phyloP scores from a whole-genome alignment of 2,329 filamentous ascomycete species.

The Metarhizium humberi region DNA sequence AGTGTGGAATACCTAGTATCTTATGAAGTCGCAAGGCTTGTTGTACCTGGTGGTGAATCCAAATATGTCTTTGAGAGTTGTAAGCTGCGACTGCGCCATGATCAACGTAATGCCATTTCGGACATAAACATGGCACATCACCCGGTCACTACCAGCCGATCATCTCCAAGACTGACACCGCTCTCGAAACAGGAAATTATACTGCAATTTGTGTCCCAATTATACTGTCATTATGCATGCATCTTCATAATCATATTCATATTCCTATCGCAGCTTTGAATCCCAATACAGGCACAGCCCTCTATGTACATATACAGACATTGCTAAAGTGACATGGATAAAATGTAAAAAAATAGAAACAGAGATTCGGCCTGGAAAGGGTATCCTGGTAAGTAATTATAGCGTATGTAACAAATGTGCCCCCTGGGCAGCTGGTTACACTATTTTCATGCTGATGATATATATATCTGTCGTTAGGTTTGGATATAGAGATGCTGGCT shows the following conservation, averaged over 20 bases:
- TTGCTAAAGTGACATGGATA: background rate
- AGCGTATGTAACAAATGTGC: background rate
- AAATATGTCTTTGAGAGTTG: too few species aligned
- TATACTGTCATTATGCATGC: background rate
- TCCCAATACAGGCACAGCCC: conserved; percentile 1
- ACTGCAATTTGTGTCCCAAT: background rate
- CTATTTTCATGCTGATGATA: background rate
- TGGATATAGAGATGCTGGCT: background rate
- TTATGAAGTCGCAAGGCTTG: too few species aligned
- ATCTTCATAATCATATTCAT: background rate
- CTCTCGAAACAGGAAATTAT: too few species aligned
- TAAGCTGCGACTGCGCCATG: too few species aligned
- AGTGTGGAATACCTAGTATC: too few species aligned
- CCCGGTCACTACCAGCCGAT: too few species aligned
- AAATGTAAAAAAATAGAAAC: background rate
- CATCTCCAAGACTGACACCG: too few species aligned
- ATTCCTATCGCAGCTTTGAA: background rate
- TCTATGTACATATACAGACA: conserved; percentile 5
- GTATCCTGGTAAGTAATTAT: conserved; percentile 7
- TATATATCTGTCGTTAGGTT: background rate
- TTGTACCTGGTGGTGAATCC: too few species aligned
- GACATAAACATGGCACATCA: too few species aligned
- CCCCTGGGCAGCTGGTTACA: background rate
- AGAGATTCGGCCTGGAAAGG: conserved; percentile 7
- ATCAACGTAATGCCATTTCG: too few species aligned